These are phyloP conservation scores for Aspergillus fructus DNA, from an alignment of 2,329 filamentous ascomycete species.

Conservation along the genomic window DNA sequence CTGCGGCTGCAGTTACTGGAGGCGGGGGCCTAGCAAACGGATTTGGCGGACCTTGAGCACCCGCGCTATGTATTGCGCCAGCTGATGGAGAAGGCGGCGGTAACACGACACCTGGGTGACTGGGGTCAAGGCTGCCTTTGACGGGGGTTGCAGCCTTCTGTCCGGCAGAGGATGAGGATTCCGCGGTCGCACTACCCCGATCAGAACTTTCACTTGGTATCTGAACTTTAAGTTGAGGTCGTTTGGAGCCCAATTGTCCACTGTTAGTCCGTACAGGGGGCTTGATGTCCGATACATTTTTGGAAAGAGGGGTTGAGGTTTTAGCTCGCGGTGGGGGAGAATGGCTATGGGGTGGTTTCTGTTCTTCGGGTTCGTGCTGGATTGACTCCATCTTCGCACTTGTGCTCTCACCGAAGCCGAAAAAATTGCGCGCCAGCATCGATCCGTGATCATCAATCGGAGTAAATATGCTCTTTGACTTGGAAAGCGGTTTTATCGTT, in stretches of 20 bases:
- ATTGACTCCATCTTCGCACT: conserved; percentile 32
- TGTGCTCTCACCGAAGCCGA: conserved; percentile 53
- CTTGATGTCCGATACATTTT: conserved; percentile 66
- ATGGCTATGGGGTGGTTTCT: conserved; percentile 63
- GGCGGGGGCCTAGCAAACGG: conserved; percentile 88
- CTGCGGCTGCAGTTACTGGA: conserved; percentile 47
- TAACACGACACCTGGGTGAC: conserved; percentile 71
- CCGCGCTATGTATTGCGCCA: conserved; percentile 80
- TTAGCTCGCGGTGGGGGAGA: conserved; percentile 53
- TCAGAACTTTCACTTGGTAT: conserved; percentile 92
- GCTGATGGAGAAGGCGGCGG: conserved; percentile 92
- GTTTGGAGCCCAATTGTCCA: conserved; percentile 63
- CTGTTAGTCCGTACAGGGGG: conserved; percentile 80
- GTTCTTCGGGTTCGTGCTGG: conserved; percentile 48
- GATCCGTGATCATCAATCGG: conserved; percentile 93
- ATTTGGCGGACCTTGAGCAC: conserved; percentile 88
- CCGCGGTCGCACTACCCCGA: conserved; percentile 68
- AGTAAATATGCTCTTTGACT: conserved; percentile 92
- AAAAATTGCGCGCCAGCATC: conserved; percentile 82
- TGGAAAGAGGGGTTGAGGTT: conserved; percentile 43
- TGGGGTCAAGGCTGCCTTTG: conserved; percentile 52
- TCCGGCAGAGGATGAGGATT: conserved; percentile 63
- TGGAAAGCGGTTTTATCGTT: conserved; percentile 64
- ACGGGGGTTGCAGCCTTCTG: conserved; percentile 60
- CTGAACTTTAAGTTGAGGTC: conserved; percentile 86